Evolutionary conservation across 495 filamentous ascomycete species (phyloP), one percentile per base, ranked within the genome.

Genomic region (Rostrohypoxylon terebratum): DNA sequence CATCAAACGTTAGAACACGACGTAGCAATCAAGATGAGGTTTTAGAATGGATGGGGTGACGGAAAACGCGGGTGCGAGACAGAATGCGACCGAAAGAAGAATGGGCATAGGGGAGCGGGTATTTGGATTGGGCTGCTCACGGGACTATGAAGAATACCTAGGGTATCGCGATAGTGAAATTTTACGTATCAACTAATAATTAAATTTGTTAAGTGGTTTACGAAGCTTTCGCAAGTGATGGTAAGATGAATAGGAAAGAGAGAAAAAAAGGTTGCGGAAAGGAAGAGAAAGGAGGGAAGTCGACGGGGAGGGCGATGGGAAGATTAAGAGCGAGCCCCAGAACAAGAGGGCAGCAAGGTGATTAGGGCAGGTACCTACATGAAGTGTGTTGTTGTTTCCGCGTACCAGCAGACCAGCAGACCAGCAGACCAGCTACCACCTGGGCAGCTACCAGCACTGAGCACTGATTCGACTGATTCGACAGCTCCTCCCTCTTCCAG

Each of bases 1-100:
- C 62, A 74, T 51, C 63, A 59, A 71, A 70, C 40, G 68, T 75
- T 76, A 78, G 75, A 48, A 61, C 40, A 47, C 28, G 44, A 59
- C 4, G 66, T 73, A 66, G 42, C 50, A 28, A 31, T 14, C 51
- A 14, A 11, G 5, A 63, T 33, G n/a, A 55, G 51, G 42, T 18
- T 60, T 16, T 14, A 50, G 48, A 44, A 59, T 51, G 53, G 23
- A 66, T 45, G n/a, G 42, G 54, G 74, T 72, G 76, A 78, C 71
- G 11, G 28, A 54, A 47, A 55, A 31, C 48, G 71, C 71, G 64
- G 59, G 68, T 45, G 69, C 51, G 58, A 75, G 62, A 66, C 25
- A 55, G 63, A 75, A 77, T 78, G 76, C 74, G 76, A 78, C 74
- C 69, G 72, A 61, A 57, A 54, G 20, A 23, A 45, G 66, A 40